Base-by-base conservation (phyloP, 106 monocot genomes). In the Xerophyta viscosa region DNA sequence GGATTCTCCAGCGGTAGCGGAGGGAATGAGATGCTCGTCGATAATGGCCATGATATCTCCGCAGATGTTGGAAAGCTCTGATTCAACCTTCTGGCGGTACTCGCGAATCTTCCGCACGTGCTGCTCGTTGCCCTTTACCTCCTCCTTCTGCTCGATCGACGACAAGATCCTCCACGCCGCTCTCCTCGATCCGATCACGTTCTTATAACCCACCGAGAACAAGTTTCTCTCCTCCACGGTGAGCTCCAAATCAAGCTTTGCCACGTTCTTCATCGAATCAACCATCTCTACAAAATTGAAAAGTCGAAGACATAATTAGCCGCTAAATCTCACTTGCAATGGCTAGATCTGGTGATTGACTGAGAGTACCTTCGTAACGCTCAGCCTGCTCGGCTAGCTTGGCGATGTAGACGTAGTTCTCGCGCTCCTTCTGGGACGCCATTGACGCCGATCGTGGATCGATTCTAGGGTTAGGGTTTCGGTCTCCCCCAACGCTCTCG, bases 21-120 rank as follows among this genome's bases (percentile, higher is more conserved):
- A n/a, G n/a, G n/a, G n/a, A n/a, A n/a, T n/a, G n/a, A n/a, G n/a
- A 36, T 82, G 82, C 47, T 72, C 77, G 31, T 72, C 82, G 33
- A 82, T 73, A 29, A 77, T 44, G 7, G 72, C 64, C 57, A 82
- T 61, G 14, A 82, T 69, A 18, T 82, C 82, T 13, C 68, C 58
- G 52, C 72, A 77, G 24, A 77, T 62, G 28, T 17, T 61, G 1
- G 61, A 6, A 11, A 77, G 60, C 46, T 82, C 82, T 18, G 68
- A 49, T 36, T 82, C 82, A 0, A 82, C 64, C 55, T 31, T 68
- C 39, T 52, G 54, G 23, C n/a, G n/a, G n/a, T n/a, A n/a, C n/a
- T n/a, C n/a, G n/a, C n/a, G n/a, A n/a, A n/a, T n/a, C n/a, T n/a
- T n/a, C n/a, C n/a, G n/a, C n/a, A n/a, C n/a, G n/a, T n/a, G n/a